Evolutionary conservation across 495 filamentous ascomycete species (phyloP).

Genomic region (Pyrenula aspistea): DNA sequence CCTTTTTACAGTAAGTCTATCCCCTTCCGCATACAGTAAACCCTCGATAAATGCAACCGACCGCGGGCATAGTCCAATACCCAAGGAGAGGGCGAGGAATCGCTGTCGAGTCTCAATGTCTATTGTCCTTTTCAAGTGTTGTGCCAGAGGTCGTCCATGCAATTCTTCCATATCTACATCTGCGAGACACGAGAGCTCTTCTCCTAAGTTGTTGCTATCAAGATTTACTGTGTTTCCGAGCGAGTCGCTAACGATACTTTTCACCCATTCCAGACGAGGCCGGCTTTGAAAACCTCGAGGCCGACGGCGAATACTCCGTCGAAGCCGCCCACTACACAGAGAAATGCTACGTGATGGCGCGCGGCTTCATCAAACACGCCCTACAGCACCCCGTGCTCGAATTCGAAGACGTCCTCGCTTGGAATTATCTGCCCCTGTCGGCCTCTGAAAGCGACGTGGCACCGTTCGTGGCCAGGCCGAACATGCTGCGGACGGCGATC

Average conservation of each 20-base stretch:
- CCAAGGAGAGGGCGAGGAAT: too few relatives aligned
- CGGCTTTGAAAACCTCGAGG: slow-evolving; percentile 37
- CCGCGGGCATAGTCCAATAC: too few relatives aligned
- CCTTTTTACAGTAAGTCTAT: slow-evolving; percentile 47
- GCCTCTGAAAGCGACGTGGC: background rate
- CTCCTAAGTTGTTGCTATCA: too few relatives aligned
- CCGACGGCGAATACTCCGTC: slow-evolving; percentile 26
- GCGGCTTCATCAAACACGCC: slow-evolving; percentile 38
- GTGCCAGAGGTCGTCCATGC: too few relatives aligned
- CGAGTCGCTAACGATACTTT: background rate
- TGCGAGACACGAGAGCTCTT: too few relatives aligned
- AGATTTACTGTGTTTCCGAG: too few relatives aligned
- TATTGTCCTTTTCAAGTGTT: too few relatives aligned
- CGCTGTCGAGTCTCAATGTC: too few relatives aligned
- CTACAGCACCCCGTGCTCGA: slow-evolving; percentile 27
- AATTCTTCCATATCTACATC: background rate
- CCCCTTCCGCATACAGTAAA: too few relatives aligned
- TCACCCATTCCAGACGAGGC: slow-evolving; percentile 37
- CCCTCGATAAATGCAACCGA: too few relatives aligned
- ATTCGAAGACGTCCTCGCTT: slow-evolving; percentile 35
- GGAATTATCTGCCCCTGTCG: slow-evolving; percentile 34
- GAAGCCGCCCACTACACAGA: slow-evolving; percentile 42
- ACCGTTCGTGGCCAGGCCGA: slow-evolving; percentile 5
- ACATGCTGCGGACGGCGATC: slow-evolving; percentile 1
- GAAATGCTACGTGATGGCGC: slow-evolving; percentile 39